Evolutionary conservation across 306 rosid species (phyloP).

Genomic region (Castanea mollissima): DNA sequence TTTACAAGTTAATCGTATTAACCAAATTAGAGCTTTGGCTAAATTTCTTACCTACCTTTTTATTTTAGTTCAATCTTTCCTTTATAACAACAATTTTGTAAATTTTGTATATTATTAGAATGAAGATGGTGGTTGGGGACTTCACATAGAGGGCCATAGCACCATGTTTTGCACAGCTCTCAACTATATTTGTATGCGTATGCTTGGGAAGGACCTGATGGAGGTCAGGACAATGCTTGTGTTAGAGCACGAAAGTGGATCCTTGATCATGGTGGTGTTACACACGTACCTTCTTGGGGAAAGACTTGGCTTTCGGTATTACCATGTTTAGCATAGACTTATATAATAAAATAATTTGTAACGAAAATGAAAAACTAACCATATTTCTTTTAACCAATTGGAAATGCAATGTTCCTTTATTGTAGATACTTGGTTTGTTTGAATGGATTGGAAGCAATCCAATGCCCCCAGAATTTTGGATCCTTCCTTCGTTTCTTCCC

Average conservation of each 20-base stretch:
- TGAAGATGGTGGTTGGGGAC: conserved; percentile 89
- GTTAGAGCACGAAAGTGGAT: conserved; percentile 70
- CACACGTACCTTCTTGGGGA: conserved; percentile 84
- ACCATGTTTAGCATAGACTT: neutral
- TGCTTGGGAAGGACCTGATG: conserved; percentile 75
- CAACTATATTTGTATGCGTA: conserved; percentile 59
- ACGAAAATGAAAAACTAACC: no score
- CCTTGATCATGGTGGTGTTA: conserved; percentile 58
- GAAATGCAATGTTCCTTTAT: neutral
- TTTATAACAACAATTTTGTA: neutral
- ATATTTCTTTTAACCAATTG: no score
- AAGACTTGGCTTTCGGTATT: conserved; percentile 81
- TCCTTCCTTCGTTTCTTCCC: conserved; percentile 74
- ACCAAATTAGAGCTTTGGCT: no score
- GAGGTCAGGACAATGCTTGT: conserved; percentile 58
- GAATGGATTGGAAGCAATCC: conserved; percentile 76
- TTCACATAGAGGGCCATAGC: conserved; percentile 76
- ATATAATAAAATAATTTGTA: neutral
- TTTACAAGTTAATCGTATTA: no score
- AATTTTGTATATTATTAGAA: conserved; percentile 35
- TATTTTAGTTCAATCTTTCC: no score
- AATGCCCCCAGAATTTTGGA: conserved; percentile 86
- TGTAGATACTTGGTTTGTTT: conserved; percentile 61
- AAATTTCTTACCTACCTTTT: no score
- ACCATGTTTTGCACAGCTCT: conserved; percentile 67